These are phyloP conservation scores for Fusarium clavum DNA, from an alignment of 2,329 filamentous ascomycete species.

Conservation along the genomic window DNA sequence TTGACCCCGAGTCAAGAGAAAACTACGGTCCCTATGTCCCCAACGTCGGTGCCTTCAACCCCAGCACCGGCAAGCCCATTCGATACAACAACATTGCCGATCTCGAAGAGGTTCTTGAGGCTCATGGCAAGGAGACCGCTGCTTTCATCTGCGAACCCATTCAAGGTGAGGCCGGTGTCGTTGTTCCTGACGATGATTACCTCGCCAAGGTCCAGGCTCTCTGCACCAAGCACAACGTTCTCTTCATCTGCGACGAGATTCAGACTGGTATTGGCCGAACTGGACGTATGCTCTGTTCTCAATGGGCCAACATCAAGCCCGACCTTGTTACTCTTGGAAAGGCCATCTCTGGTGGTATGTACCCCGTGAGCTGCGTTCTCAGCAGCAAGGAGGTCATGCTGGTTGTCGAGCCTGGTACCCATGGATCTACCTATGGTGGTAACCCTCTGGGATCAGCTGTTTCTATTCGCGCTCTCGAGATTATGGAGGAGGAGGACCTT, in stretches of 20 bases:
- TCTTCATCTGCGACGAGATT: constrained; percentile 98
- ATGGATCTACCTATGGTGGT: constrained; percentile 98
- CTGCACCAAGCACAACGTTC: constrained; percentile 94
- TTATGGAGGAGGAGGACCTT: constrained; percentile 92
- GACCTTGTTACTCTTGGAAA: constrained; percentile 96
- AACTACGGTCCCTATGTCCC: constrained; percentile 98
- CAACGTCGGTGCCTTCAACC: constrained; percentile 76
- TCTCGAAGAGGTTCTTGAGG: constrained; percentile 37
- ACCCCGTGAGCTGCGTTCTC: constrained; percentile 95
- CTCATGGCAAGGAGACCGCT: constrained; percentile 36
- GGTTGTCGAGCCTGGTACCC: constrained; percentile 93
- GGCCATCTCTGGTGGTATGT: constrained; percentile 98
- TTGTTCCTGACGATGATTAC: constrained; percentile 86
- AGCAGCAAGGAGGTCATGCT: constrained; percentile 93
- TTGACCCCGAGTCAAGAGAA: constrained; percentile 92
- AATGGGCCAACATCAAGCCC: constrained; percentile 96
- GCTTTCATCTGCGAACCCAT: constrained; percentile 41
- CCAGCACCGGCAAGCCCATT: constrained; percentile 33
- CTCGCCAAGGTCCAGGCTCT: constrained; percentile 81
- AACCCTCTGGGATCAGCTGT: constrained; percentile 97
- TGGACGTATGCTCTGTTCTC: constrained; percentile 90
- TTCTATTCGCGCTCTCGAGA: constrained; percentile 92
- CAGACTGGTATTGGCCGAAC: constrained; percentile 97
- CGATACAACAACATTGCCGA: constrained; percentile 41
- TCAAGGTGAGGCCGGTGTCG: constrained; percentile 93